Base-by-base conservation (phyloP, 2,329 filamentous ascomycete genomes). In the Apiospora rasikravindrae region DNA sequence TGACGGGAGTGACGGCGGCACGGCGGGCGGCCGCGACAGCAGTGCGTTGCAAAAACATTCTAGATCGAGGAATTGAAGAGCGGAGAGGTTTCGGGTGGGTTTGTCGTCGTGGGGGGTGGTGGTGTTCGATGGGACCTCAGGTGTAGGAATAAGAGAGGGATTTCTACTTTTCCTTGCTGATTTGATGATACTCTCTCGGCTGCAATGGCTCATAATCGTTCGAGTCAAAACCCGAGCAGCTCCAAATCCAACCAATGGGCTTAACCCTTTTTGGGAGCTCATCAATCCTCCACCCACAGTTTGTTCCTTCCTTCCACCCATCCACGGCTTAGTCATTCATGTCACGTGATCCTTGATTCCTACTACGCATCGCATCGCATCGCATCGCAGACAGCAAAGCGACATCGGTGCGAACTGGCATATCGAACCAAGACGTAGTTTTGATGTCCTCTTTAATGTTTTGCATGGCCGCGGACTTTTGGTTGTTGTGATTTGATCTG, bases 1-100 rank as follows among this genome's bases (percentile, higher is more conserved):
- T 82, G 75, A 84, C 83, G 76, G 89, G 88, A 71, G 83, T 78
- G 74, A 86, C 84, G 80, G 86, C 86, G 73, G 86, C 89, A 74
- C 90, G 88, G 82, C 90, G 90, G 80, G 89, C 89, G 81, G 86
- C 88, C 77, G 87, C 84, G 76, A 89, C 80, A 81, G 87, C 89
- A 80, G 90, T 86, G 81, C 90, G 90, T 86, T 90, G 88, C 81
- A 92, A 81, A 78, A 91, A 90, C 90, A 92, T 91, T 79, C 79
- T 81, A 82, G 79, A 75, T 76, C 76, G 73, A 75, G 75, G 78
- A 78, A 77, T 77, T 51, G 75, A 70, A 53, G 71, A 71, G 72
- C 73, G 71, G 74, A 75, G 73, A 75, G 70, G 75, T 73, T 67
- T 64, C 57, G 57, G 33, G 57, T 64, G 57, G 53, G 71, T 73